phyloP scores from a whole-genome alignment of 768 basidiomycete species.

The Leucocoprinus birnbaumii region DNA sequence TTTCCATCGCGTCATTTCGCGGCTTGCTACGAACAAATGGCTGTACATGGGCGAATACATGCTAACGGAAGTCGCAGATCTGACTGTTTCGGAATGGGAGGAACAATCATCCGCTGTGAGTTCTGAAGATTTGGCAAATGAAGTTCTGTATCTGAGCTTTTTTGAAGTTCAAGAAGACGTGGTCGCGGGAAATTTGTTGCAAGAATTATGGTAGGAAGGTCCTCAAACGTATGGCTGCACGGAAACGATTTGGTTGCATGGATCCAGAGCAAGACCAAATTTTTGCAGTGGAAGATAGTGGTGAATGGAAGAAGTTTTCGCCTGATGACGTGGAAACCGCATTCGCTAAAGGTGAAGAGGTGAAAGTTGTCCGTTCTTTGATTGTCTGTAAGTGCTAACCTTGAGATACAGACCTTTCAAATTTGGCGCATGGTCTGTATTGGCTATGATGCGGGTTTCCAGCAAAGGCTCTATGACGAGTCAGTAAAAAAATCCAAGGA shows the following conservation, averaged over 20 bases:
- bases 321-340: constrained; percentile 15
- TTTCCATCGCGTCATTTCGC: constrained; percentile 25
- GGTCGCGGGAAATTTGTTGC: constrained; percentile 12
- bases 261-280: constrained; percentile 9
- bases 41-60: constrained; percentile 33
- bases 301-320: constrained; percentile 6
- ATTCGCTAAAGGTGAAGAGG: constrained; percentile 16
- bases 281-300: not conserved
- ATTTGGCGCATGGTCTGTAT: constrained; percentile 20
- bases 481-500: not conserved
- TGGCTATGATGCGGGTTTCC: constrained; percentile 18
- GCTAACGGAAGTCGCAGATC: constrained; percentile 33
- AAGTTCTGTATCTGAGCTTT: no score
- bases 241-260: constrained; percentile 7
- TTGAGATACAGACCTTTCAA: constrained; percentile 7
- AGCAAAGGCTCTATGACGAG: constrained; percentile 9
- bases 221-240: constrained; percentile 11
- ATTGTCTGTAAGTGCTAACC: no score
- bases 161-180: constrained; percentile 13
- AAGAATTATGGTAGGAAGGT: constrained; percentile 12
- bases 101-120: constrained; percentile 17
- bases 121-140: not conserved
- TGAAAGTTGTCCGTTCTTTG: not conserved
- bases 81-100: constrained; percentile 24
- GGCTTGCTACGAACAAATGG: constrained; percentile 25